These are phyloP conservation scores for Arachis hypogaea DNA, from an alignment of 306 rosid genomes.

Conservation along the genomic window DNA sequence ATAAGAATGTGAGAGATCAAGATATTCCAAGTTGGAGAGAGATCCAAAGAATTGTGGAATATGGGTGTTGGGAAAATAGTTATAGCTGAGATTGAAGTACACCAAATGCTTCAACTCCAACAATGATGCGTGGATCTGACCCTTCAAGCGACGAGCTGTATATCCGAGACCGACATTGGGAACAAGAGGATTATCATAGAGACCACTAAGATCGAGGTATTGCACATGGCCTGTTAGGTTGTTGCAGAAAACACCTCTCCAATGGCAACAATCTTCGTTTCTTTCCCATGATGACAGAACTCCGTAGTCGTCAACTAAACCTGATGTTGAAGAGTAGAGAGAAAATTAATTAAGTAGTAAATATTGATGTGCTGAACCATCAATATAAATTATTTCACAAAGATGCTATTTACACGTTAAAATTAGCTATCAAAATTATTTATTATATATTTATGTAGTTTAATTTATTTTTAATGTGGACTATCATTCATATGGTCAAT, in stretches of 20 bases:
- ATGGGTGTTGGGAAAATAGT: neutral
- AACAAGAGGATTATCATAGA: too few relatives aligned
- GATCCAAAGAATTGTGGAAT: slow-evolving; percentile 1
- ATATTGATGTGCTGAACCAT: too few relatives aligned
- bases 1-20: neutral
- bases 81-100: neutral
- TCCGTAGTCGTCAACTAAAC: neutral
- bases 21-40: neutral
- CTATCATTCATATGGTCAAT: too few relatives aligned
- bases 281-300: neutral
- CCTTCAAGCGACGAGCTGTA: neutral
- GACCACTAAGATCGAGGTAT: neutral
- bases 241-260: slow-evolving; percentile 1
- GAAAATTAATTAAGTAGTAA: too few relatives aligned
- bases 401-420: too few relatives aligned
- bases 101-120: neutral
- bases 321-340: too few relatives aligned
- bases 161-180: too few relatives aligned
- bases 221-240: neutral
- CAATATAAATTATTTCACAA: too few relatives aligned
- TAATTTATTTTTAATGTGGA: too few relatives aligned
- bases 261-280: slow-evolving; percentile 3
- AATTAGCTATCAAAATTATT: too few relatives aligned
- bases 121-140: neutral
- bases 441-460: too few relatives aligned